Conservation (phyloP, 2,329 filamentous ascomycete genomes). For the Fusarium euwallaceae region DNA sequence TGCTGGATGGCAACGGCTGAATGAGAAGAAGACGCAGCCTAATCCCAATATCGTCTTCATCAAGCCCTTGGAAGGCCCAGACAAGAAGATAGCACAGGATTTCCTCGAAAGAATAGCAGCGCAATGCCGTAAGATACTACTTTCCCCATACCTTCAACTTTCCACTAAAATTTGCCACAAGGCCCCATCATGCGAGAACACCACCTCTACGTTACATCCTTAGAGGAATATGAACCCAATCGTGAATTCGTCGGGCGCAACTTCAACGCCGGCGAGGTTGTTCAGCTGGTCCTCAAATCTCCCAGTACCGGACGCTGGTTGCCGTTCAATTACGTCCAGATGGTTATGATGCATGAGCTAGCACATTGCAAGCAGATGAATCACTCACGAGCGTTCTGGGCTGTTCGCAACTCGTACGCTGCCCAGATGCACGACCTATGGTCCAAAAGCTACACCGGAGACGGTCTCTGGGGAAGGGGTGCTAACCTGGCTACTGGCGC, state of each 20-base stretch:
- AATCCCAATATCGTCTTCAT: conserved; percentile 88
- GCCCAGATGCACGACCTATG: conserved; percentile 79
- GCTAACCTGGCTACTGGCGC: conserved; percentile 70
- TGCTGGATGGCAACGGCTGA: conserved; percentile 82
- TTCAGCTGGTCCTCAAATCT: conserved; percentile 85
- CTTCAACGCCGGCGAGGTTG: conserved; percentile 89
- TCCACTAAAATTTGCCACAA: conserved; percentile 41
- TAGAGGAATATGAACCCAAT: conserved; percentile 88
- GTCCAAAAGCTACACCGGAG: conserved; percentile 78
- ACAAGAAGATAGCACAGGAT: conserved; percentile 73
- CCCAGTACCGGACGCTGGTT: conserved; percentile 77
- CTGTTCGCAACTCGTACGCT: conserved; percentile 79
- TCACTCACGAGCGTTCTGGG: conserved; percentile 85
- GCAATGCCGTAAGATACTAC: conserved; percentile 71
- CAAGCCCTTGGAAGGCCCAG: conserved; percentile 77
- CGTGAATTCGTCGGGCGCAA: conserved; percentile 88
- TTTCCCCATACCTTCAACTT: not conserved
- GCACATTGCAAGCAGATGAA: conserved; percentile 95
- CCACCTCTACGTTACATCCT: conserved; percentile 73
- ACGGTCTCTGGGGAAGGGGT: conserved; percentile 86
- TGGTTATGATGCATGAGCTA: conserved; percentile 96
- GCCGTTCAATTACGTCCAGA: conserved; percentile 86
- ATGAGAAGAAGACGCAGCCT: conserved; percentile 79
- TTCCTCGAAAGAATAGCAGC: conserved; percentile 84
- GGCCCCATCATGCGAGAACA: conserved; percentile 79